Conservation (phyloP, 768 basidiomycete species). For the Tephrocybe sp. region DNA sequence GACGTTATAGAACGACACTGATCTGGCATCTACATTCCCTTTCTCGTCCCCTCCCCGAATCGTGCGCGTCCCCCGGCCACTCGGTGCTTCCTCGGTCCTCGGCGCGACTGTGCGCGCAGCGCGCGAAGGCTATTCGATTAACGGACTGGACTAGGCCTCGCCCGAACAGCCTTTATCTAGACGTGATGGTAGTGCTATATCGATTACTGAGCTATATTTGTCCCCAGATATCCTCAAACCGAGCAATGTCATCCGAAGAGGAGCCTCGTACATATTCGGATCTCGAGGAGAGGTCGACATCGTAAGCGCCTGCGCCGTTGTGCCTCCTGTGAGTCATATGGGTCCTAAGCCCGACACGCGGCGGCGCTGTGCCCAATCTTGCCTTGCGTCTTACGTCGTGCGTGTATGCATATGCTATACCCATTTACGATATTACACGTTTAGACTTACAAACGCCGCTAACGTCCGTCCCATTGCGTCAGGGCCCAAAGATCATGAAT, state of each 20-base stretch:
- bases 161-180: not conserved
- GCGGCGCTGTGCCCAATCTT: no score
- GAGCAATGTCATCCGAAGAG: no score
- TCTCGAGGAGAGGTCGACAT: no score
- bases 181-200: not conserved
- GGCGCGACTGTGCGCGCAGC: not conserved
- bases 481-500: not conserved
- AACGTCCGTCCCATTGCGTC: not conserved
- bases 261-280: no score
- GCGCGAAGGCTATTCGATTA: not conserved
- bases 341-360: no score
- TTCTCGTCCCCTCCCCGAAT: not conserved
- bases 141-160: not conserved
- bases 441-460: conserved; percentile 3
- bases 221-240: no score
- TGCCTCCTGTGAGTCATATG: no score
- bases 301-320: no score
- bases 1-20: no score
- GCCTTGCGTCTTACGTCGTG: no score
- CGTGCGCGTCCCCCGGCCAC: not conserved
- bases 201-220: no score
- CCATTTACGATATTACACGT: not conserved
- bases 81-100: not conserved
- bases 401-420: not conserved
- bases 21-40: not conserved